Conservation (phyloP, 2,329 filamentous ascomycete genomes). For the Cytospora paraplurivora region DNA sequence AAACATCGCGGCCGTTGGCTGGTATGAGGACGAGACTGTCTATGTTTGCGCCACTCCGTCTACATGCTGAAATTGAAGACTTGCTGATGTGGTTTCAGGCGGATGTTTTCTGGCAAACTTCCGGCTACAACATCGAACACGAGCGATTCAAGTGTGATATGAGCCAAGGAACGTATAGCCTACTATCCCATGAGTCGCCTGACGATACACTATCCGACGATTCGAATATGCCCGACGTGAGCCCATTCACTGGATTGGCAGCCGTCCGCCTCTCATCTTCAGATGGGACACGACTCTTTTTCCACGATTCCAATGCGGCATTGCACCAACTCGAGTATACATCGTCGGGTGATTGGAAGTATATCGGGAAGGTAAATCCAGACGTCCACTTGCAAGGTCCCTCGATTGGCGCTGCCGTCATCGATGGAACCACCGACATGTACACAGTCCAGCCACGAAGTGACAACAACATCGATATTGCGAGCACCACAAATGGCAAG, state of each 20-base stretch:
- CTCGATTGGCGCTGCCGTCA: neutral
- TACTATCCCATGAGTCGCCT: conserved; percentile 4
- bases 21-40: neutral
- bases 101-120: conserved; percentile 11
- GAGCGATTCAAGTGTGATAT: conserved; percentile 14
- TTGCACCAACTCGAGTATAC: conserved; percentile 9
- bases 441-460: conserved; percentile 11
- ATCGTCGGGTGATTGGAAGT: neutral
- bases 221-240: conserved; percentile 3
- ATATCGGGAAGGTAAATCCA: conserved; percentile 6
- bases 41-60: neutral
- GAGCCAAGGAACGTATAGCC: conserved; percentile 3
- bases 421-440: conserved; percentile 6
- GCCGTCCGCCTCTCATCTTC: conserved; percentile 1
- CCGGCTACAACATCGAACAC: conserved; percentile 1
- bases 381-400: conserved; percentile 13
- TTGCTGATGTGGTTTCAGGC: neutral
- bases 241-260: conserved; percentile 6
- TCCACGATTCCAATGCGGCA: conserved; percentile 4
- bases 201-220: neutral
- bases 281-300: conserved; percentile 13
- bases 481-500: neutral
- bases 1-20: conserved; percentile 15
- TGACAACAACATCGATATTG: conserved; percentile 12
- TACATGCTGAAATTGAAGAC: neutral